Percentiles rank a stretch among this genome's conserved stretches.
Evolutionary conservation across 768 basidiomycete species (phyloP).

Genomic region (Fibroporia radiculosa): DNA sequence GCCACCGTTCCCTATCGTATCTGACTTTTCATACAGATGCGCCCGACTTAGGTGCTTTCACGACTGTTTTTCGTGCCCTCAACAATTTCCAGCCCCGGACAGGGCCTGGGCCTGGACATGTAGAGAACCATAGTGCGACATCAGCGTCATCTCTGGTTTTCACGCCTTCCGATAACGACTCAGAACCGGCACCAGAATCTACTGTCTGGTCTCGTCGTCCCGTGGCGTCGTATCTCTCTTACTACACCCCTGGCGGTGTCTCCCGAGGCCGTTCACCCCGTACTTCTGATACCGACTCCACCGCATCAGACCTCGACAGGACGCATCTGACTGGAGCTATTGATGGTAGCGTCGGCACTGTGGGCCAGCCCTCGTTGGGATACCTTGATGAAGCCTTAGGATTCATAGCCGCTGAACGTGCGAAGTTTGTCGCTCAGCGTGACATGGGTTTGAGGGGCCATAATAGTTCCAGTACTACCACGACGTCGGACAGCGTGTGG

Average conservation of each 20-base stretch:
- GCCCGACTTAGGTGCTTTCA: conserved; percentile 70
- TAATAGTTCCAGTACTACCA: conserved; percentile 21
- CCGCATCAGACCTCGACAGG: conserved; percentile 19
- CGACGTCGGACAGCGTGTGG: conserved; percentile 30
- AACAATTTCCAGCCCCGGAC: conserved; percentile 45
- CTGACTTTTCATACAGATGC: conserved; percentile 32
- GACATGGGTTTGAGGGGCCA: conserved; percentile 12
- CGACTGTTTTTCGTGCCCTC: conserved; percentile 60
- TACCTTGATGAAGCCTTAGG: conserved; percentile 64
- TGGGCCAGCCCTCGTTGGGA: conserved; percentile 58
- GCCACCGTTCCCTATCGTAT: neutral
- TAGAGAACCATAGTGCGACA: conserved; percentile 15
- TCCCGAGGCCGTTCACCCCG: conserved; percentile 11
- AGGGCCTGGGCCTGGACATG: conserved; percentile 12
- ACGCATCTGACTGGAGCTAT: conserved; percentile 17
- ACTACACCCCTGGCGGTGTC: conserved; percentile 18
- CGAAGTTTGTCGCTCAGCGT: conserved; percentile 40
- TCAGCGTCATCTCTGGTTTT: conserved; percentile 21
- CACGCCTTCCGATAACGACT: conserved; percentile 33
- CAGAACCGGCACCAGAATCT: conserved; percentile 32
- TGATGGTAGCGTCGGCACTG: conserved; percentile 21
- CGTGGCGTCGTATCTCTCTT: conserved; percentile 49
- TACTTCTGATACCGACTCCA: conserved; percentile 14
- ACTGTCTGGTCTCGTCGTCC: conserved; percentile 60
- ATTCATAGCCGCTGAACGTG: conserved; percentile 70